phyloP scores from a whole-genome alignment of 179 eudicot species.

The Vitellaria paradoxa region DNA sequence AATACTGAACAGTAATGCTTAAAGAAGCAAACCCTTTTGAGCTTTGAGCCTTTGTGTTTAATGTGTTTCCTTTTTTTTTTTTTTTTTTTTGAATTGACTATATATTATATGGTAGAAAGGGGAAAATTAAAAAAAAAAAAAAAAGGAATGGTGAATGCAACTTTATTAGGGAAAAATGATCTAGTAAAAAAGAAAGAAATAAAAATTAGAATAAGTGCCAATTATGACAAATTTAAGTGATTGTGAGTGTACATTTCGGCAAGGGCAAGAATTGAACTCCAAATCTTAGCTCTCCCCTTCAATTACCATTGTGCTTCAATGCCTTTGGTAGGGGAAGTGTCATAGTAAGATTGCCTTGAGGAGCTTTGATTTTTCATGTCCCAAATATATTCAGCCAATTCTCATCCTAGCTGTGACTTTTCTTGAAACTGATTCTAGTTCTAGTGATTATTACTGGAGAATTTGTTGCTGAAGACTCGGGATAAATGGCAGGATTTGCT shows the following conservation, averaged over 20 bases:
- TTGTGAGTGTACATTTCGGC: too few species aligned
- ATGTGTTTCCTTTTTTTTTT: too few species aligned
- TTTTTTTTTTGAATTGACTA: too few species aligned
- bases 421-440: not conserved
- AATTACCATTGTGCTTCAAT: not conserved
- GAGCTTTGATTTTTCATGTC: not conserved
- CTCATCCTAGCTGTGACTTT: not conserved
- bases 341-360: not conserved
- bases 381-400: not conserved
- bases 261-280: not conserved
- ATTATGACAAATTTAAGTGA: too few species aligned
- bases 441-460: not conserved
- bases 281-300: not conserved
- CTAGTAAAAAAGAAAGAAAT: not conserved
- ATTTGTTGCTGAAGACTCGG: slow-evolving; percentile 9
- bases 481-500: slow-evolving; percentile 42
- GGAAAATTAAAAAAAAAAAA: too few species aligned
- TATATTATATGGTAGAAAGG: too few species aligned
- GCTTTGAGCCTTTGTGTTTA: not conserved
- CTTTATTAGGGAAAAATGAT: not conserved
- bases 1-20: not conserved
- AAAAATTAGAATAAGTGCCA: not conserved
- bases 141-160: not conserved
- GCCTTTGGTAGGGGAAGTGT: not conserved
- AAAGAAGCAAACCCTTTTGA: not conserved